Conservation (phyloP, 305 asterid species). For the Fraxinus nigra region DNA sequence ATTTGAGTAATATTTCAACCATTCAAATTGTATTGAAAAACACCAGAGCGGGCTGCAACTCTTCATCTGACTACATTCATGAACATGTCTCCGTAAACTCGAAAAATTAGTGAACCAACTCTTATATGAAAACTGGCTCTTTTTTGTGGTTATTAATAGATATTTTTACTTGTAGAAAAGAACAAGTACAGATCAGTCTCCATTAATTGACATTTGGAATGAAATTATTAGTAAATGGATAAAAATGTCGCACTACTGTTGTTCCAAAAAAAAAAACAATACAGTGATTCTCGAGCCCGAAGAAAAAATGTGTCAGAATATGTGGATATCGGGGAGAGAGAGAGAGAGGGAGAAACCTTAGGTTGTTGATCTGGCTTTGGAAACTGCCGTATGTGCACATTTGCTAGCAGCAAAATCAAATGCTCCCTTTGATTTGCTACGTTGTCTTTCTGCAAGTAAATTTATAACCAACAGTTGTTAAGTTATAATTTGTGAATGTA, state of each 20-base stretch:
- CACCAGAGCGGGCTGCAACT: neutral
- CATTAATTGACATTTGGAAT: neutral
- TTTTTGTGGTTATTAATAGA: neutral
- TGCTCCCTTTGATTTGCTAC: constrained; percentile 98
- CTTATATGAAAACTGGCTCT: neutral
- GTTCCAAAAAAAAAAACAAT: constrained; percentile 1
- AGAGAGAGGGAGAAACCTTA: constrained; percentile 50
- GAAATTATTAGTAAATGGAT: neutral
- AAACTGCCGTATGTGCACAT: constrained; percentile 93
- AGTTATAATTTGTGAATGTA: neutral
- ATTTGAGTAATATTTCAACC: constrained; percentile 8
- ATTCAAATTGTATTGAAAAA: neutral
- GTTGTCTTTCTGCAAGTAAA: constrained; percentile 75
- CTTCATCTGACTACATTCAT: neutral
- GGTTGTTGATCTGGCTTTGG: constrained; percentile 98
- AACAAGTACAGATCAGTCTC: neutral
- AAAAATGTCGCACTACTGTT: neutral
- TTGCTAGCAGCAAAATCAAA: constrained; percentile 92
- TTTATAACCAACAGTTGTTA: constrained; percentile 16
- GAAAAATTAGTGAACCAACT: neutral
- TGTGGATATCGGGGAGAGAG: neutral
- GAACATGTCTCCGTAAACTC: neutral
- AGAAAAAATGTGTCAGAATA: neutral
- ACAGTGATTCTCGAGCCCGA: constrained; percentile 3
- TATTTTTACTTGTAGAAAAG: neutral